Base-by-base conservation (phyloP, 2,329 filamentous ascomycete species). In the Ophiostoma australiae region DNA sequence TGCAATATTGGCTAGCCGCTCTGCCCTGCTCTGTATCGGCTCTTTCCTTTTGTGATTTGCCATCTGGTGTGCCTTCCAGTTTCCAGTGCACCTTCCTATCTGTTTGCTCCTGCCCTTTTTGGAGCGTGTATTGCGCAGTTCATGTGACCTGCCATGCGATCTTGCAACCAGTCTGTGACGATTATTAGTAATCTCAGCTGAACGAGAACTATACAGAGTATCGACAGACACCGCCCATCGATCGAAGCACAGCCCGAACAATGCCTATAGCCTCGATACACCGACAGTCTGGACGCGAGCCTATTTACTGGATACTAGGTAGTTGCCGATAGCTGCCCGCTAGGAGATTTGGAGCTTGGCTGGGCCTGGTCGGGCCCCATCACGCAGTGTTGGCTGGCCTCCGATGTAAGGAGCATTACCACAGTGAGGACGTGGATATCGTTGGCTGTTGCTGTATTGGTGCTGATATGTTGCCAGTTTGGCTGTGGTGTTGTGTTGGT, bases 281-380 rank as follows among this genome's bases (percentile, higher is more conserved):
- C 58, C 58, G 58, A 63, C 58, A 63, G 27, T 63, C 58, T 63
- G 58, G 58, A 63, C 15, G 58, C 58, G 58, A 33, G 58, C 27
- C 27, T 33, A 63, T 17, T 27, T 63, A 33, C 5, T 52, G 58
- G 11, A 33, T 27, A 27, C 52, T 58, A 48, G 44, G 48, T 52
- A 13, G 52, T 8, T 27, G 23, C 37, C 10, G 5, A 39, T 39
- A 39, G 37, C 13, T 39, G 27, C 3, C 27, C 27, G 37, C 37
- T 39, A 13, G 13, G 37, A 10, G 37, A 39, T 39, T 7, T 48
- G 17, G 17, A n/a, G 44, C 10, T 27, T 27, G 23, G 52, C 52
- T 35, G 17, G 58, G 58, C 58, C 4, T 63, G 39, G 15, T 15
- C 15, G 27, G 27, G 27, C 27, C 27, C 27, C 27, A 31, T 31